Evolutionary conservation across 805 yeast genomes (phyloP).

Genomic region (Teunomyces funiuensis): DNA sequence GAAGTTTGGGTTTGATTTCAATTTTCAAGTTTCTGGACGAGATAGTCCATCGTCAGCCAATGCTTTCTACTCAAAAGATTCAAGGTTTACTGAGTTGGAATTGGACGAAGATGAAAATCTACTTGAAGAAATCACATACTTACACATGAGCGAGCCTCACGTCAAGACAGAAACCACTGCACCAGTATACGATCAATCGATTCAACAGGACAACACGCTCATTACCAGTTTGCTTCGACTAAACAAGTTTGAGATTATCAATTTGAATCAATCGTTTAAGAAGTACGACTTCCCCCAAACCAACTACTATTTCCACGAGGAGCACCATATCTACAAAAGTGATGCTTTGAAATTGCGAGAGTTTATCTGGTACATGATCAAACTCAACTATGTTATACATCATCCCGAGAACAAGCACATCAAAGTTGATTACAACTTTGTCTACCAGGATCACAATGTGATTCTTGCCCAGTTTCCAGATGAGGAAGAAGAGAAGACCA

Average conservation of each 20-base stretch:
- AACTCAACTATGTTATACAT: constrained; percentile 17
- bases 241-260: constrained; percentile 25
- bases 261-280: constrained; percentile 20
- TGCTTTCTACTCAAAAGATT: background rate
- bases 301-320: constrained; percentile 1
- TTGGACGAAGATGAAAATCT: constrained; percentile 7
- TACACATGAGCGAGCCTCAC: constrained; percentile 6
- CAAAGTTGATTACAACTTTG: constrained; percentile 14
- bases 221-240: constrained; percentile 9
- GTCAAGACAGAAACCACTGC: background rate
- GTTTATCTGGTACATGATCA: constrained; percentile 31
- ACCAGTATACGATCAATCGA: constrained; percentile 1
- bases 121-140: constrained; percentile 10
- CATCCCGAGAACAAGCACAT: constrained; percentile 11
- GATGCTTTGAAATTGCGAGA: constrained; percentile 30
- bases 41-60: background rate
- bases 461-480: constrained; percentile 2
- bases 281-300: constrained; percentile 23
- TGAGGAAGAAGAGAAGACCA: background rate
- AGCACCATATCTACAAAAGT: constrained; percentile 6
- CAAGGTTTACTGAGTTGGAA: background rate
- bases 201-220: background rate
- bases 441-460: constrained; percentile 9
- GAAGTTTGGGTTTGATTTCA: constrained; percentile 13
- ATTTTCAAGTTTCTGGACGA: background rate